Evolutionary conservation across 805 yeast species (phyloP), one percentile per base, ranked within the genome.

Genomic region (Wickerhamomyces queroliae): DNA sequence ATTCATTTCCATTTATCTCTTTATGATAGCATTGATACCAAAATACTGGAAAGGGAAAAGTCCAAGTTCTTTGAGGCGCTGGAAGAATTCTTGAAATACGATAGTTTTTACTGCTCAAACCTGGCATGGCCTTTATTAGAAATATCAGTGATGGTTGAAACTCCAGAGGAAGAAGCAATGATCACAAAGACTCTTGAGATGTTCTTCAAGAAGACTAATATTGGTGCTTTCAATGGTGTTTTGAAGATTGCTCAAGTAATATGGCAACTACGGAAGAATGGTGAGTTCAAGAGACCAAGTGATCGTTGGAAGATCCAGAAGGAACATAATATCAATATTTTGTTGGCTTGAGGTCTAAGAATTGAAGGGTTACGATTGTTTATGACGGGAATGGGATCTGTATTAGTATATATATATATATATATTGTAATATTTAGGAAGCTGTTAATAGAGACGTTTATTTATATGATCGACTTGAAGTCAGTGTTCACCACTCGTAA

Each of bases 271-370:
- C 15, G 26, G 13, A 39, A 38, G 12, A 21, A 26, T 18, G 37
- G 37, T 7, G 4, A n/a, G 3, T 38, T 19, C 26, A 28, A 15
- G 2, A 35, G 23, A n/a, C 39, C 39, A 12, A 26, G 33, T 18
- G 36, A 38, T 21, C 38, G 45, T 42, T 41, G 45, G 45, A 20
- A 27, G 11, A 35, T 22, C 21, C 19, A 28, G 15, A 20, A 27
- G 11, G 22, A 33, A 27, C 19, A 25, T 10, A 11, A 29, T 20
- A 37, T 40, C 41, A 30, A 41, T 29, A 18, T 41, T 4, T 41
- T 20, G 18, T 20, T 41, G 24, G 44, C 44, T 2, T 41, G 32
- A 38, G 24, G 28, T 20, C 9, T 21, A 33, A 33, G 30, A 7
- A 15, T 27, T 27, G 30, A n/a, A n/a, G n/a, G n/a, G n/a, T n/a